Percentiles rank a stretch among this genome's conserved stretches.
Evolutionary conservation across 768 basidiomycete genomes (phyloP).

Genomic region (Tricholoma matsutake): DNA sequence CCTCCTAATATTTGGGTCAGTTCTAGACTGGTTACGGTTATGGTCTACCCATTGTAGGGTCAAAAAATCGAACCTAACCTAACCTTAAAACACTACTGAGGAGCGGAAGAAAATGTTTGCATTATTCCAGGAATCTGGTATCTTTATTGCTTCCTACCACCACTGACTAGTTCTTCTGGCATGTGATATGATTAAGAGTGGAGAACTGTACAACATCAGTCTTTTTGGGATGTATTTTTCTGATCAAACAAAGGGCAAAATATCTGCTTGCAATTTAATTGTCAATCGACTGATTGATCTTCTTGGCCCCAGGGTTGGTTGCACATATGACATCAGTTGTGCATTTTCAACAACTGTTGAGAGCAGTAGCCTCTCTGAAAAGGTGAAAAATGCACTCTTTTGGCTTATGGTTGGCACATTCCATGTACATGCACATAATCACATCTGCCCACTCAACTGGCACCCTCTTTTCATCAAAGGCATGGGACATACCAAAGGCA

Average conservation of each 20-base stretch:
- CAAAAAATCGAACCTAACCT: no score
- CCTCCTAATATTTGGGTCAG: no score
- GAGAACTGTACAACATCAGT: neutral
- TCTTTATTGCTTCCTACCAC: no score
- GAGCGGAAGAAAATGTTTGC: no score
- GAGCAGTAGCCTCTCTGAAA: neutral
- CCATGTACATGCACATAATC: conserved; percentile 11
- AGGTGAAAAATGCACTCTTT: neutral
- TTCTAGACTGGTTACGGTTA: no score
- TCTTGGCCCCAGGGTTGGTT: conserved; percentile 3
- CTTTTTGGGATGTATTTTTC: neutral
- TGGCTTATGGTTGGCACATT: neutral
- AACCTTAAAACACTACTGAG: no score
- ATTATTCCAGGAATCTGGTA: no score
- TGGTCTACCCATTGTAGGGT: no score
- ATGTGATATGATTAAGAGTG: no score
- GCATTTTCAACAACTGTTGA: neutral
- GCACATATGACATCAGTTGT: neutral
- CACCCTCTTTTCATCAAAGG: conserved; percentile 17
- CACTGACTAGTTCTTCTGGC: no score
- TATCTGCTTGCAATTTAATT: neutral
- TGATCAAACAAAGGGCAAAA: neutral
- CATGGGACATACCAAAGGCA: conserved; percentile 10
- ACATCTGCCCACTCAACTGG: conserved; percentile 15
- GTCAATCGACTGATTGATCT: neutral